These are phyloP conservation scores for Clitocybe nebularis DNA, from an alignment of 1,284 basidiomycete genomes.

Conservation along the genomic window DNA sequence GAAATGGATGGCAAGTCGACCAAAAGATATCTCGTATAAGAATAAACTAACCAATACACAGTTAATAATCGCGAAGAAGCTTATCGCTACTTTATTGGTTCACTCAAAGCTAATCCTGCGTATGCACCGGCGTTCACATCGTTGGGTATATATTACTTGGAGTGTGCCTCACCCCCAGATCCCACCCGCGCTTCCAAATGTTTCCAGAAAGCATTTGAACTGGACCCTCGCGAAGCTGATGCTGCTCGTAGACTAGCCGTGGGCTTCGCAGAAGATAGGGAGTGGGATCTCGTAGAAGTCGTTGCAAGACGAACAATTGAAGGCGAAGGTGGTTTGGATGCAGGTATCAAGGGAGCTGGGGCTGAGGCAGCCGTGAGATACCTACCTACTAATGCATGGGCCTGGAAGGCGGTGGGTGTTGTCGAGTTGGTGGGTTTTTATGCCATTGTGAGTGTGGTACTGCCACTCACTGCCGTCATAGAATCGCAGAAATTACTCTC, in stretches of 20 bases:
- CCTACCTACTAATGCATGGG: conserved; percentile 88
- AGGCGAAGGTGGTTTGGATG: conserved; percentile 80
- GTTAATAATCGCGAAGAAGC: conserved; percentile 54
- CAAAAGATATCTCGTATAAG: too few species aligned
- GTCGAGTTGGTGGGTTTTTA: conserved; percentile 76
- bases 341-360: conserved; percentile 47
- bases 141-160: conserved; percentile 87
- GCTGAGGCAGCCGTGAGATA: conserved; percentile 46
- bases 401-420: conserved; percentile 95
- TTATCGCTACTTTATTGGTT: conserved; percentile 79
- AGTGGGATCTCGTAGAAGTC: conserved; percentile 95
- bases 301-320: conserved; percentile 91
- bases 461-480: conserved; percentile 26
- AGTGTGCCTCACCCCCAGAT: conserved; percentile 71
- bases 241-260: conserved; percentile 84
- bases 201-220: conserved; percentile 98
- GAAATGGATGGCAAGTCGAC: conserved; percentile 69
- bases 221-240: conserved; percentile 85
- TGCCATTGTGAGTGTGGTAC: conserved; percentile 1
- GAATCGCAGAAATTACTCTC: conserved; percentile 72
- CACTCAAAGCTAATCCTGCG: conserved; percentile 73
- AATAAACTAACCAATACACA: too few species aligned
- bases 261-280: conserved; percentile 88
- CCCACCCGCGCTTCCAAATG: conserved; percentile 88
- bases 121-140: conserved; percentile 94